Conservation (phyloP, 768 basidiomycete genomes). For the Kwoniella mangroviensis region DNA sequence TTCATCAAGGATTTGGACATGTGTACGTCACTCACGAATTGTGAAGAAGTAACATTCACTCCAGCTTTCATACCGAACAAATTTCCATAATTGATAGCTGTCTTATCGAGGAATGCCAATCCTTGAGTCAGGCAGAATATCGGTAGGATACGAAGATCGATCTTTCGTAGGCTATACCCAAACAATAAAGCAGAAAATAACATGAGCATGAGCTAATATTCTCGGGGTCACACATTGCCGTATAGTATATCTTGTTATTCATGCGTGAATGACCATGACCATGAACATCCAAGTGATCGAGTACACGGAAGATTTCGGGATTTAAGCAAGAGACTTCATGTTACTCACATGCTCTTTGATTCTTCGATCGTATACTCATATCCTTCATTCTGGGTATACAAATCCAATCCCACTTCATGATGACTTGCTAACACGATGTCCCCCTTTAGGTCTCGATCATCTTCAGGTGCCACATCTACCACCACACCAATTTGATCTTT, state of each 20-base stretch:
- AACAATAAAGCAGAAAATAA: not conserved
- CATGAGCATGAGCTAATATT: not conserved
- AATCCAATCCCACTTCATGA: conserved; percentile 19
- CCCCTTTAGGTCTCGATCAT: not conserved
- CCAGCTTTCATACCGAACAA: conserved; percentile 45
- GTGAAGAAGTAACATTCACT: conserved; percentile 13
- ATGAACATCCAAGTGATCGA: too few species aligned
- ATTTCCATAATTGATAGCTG: conserved; percentile 58
- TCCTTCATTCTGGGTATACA: conserved; percentile 7
- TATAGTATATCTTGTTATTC: not conserved
- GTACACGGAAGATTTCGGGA: too few species aligned
- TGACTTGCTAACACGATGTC: not conserved
- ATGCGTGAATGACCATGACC: not conserved
- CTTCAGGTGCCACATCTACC: not conserved
- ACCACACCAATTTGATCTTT: not conserved
- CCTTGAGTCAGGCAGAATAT: conserved; percentile 54
- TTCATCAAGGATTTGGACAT: not conserved
- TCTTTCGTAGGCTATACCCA: conserved; percentile 25
- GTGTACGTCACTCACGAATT: conserved; percentile 11
- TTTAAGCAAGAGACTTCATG: not conserved
- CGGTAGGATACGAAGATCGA: conserved; percentile 51
- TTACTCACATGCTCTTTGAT: conserved; percentile 8
- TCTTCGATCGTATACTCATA: conserved; percentile 12
- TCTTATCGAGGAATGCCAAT: conserved; percentile 56
- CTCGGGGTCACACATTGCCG: not conserved